A percentile compares a stretch with the other conserved stretches of the same genome.
Evolutionary conservation across 495 filamentous ascomycete genomes (phyloP).

Genomic region (Penicillium ucsense): DNA sequence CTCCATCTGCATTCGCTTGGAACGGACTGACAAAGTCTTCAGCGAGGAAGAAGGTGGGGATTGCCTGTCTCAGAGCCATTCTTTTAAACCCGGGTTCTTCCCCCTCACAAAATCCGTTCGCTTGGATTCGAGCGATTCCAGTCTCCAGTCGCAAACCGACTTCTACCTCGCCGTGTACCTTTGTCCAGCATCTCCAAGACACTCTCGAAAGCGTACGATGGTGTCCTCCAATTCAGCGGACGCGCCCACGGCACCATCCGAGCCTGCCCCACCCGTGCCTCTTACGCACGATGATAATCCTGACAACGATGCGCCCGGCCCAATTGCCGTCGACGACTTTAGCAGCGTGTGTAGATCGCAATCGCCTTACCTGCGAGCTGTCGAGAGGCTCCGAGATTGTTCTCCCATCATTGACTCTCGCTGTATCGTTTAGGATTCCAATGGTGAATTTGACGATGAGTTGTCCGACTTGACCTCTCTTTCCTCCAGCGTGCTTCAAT

Average conservation of each 20-base stretch:
- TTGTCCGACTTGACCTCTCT: conserved; percentile 12
- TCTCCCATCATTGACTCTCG: not conserved
- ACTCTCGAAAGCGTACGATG: too few relatives aligned
- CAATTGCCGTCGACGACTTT: conserved; percentile 10
- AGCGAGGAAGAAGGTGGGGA: too few relatives aligned
- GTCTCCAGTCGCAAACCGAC: too few relatives aligned
- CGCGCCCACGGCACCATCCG: conserved; percentile 2
- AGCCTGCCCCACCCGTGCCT: conserved; percentile 1
- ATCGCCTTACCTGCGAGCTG: too few relatives aligned
- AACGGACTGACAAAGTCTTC: too few relatives aligned
- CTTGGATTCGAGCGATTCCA: too few relatives aligned
- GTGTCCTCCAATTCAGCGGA: not conserved
- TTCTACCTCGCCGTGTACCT: too few relatives aligned
- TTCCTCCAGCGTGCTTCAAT: conserved; percentile 14
- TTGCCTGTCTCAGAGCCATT: too few relatives aligned
- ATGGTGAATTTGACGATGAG: conserved; percentile 10
- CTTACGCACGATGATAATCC: not conserved
- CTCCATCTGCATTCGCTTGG: too few relatives aligned
- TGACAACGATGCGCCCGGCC: conserved; percentile 3
- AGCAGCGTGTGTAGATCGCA: conserved; percentile 6
- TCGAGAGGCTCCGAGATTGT: not conserved
- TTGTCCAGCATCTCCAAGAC: too few relatives aligned
- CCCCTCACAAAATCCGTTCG: too few relatives aligned
- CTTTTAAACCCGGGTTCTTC: too few relatives aligned
- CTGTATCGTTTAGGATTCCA: conserved; percentile 8